A percentile compares a stretch with the other conserved stretches of the same genome.
Conservation (phyloP, 495 filamentous ascomycete genomes). For the Bryoglossum gracile region DNA sequence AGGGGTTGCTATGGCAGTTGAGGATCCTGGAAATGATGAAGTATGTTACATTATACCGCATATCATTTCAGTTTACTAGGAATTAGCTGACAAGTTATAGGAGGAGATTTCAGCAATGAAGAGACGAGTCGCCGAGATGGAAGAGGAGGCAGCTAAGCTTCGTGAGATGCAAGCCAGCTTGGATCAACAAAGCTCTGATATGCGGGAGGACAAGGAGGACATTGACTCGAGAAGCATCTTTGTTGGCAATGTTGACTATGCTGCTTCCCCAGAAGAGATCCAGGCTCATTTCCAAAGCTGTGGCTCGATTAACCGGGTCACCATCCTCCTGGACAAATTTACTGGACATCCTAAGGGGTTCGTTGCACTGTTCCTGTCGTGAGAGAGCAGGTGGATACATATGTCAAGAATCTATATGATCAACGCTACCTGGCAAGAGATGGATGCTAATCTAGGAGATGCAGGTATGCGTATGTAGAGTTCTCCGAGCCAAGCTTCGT, state of each 20-base stretch:
- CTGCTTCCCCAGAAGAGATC: constrained; percentile 95
- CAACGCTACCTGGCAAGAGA: constrained; percentile 48
- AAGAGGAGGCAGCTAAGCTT: constrained; percentile 92
- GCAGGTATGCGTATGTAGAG: constrained; percentile 97
- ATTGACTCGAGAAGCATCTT: constrained; percentile 95
- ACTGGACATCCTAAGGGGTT: constrained; percentile 98
- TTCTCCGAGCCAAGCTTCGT: constrained; percentile 94
- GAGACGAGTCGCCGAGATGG: constrained; percentile 96
- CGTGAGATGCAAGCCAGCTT: constrained; percentile 92
- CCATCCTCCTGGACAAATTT: constrained; percentile 96
- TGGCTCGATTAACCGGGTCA: constrained; percentile 96
- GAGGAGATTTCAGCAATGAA: constrained; percentile 99
- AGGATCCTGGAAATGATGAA: constrained; percentile 24
- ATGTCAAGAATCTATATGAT: constrained; percentile 24
- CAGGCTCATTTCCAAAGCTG: constrained; percentile 98
- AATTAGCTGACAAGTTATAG: constrained; percentile 30
- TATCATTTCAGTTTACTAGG: no score
- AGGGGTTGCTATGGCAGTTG: constrained; percentile 16
- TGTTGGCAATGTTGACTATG: constrained; percentile 98
- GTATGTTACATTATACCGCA: constrained; percentile 13
- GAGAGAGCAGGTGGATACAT: constrained; percentile 2
- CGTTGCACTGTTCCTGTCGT: constrained; percentile 30
- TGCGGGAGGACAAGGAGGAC: constrained; percentile 91
- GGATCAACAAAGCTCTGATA: constrained; percentile 73
- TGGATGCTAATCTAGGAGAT: constrained; percentile 40